Conservation (phyloP, 305 asterid genomes). For the Solanum aculeatissimum region DNA sequence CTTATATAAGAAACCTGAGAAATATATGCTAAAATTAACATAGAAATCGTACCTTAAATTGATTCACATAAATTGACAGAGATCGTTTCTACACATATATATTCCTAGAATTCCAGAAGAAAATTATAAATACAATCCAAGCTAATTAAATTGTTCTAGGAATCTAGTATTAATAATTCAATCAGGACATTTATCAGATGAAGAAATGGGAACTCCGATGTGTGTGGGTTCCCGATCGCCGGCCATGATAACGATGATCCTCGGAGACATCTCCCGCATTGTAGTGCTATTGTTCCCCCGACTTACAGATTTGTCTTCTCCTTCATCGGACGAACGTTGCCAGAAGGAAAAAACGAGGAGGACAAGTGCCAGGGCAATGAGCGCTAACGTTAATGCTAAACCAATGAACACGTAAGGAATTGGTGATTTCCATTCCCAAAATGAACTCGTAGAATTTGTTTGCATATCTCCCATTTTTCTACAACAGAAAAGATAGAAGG, state of each 20-base stretch:
- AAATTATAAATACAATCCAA: neutral
- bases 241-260: constrained; percentile 52
- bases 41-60: neutral
- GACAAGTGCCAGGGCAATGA: neutral
- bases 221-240: constrained; percentile 51
- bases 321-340: neutral
- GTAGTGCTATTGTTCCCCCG: neutral
- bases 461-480: neutral
- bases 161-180: neutral
- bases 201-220: constrained; percentile 34
- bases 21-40: neutral
- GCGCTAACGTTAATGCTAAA: neutral
- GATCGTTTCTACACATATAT: neutral
- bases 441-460: neutral
- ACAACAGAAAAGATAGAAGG: neutral
- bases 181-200: neutral
- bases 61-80: neutral
- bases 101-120: neutral
- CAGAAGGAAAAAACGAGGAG: neutral
- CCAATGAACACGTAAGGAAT: neutral
- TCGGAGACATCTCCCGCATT: constrained; percentile 23
- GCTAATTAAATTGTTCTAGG: neutral
- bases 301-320: constrained; percentile 3
- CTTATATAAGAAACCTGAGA: neutral
- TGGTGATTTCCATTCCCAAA: constrained; percentile 2